Evolutionary conservation across 768 basidiomycete species (phyloP), one percentile per base, ranked within the genome.

Genomic region (Fomitopsis pulvina): DNA sequence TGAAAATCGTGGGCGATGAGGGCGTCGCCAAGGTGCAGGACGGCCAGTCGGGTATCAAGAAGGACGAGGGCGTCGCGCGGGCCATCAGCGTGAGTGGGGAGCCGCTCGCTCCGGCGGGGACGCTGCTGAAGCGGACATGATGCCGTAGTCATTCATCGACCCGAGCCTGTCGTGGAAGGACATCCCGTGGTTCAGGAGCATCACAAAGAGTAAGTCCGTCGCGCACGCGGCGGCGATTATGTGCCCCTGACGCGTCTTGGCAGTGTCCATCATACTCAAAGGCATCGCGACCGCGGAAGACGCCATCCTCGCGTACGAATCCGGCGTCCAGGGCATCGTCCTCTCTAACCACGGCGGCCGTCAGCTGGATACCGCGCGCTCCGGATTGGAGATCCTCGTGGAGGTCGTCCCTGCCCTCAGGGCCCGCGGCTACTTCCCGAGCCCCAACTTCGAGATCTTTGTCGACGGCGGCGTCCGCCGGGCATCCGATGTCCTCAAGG

Each of bases 391-490:
- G 64, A 73, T 94, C n/a, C 78, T 96, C 14, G 87, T 85, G 2
- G 90, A 92, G 60, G 89, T 92, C n/a, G 83, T 88, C 24, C 68
- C 68, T 14, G 79, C 83, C 34, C 75, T 97, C 21, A 78, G 78
- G 51, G 73, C 61, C 53, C 76, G 84, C 10, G 81, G 0, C 64
- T 87, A 25, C 21, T 89, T 88, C 66, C 86, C 88, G 2, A 85
- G 87, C 41, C 76, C 78, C 24, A 78, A 72, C 45, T 87, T 96
- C 69, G 81, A 90, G 60, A 71, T 98, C 27, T 90, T 87, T 58
- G 76, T 92, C 5, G 94, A 98, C 61, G 94, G 94, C 21, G 94
- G 94, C 48, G 90, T 97, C 12, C 75, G 92, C 39, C 73, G 92
- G 30, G 91, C 91, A 0, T 88, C 85, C 11, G 90, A 93, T 62